Percentiles rank a stretch among this genome's conserved stretches.
Conservation (phyloP, 169 alveolate species). For the Plasmodium gaboni region DNA sequence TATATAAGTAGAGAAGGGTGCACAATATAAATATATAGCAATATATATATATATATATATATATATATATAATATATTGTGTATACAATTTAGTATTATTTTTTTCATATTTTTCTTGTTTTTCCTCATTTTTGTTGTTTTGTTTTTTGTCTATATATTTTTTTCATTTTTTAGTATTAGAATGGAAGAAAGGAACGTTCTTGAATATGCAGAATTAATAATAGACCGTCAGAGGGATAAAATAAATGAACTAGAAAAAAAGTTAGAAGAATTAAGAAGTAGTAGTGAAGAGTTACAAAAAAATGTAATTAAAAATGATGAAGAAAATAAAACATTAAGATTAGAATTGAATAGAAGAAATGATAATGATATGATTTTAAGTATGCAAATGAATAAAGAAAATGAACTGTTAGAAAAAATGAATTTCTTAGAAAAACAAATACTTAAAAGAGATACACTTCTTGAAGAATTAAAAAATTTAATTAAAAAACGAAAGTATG, state of each 20-base stretch:
- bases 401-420: conserved; percentile 69
- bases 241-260: conserved; percentile 69
- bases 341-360: conserved; percentile 69
- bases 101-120: conserved; percentile 21
- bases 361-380: conserved; percentile 45
- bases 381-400: conserved; percentile 67
- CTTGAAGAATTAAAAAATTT: conserved; percentile 73
- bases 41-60: conserved; percentile 6
- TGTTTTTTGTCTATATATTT: not conserved
- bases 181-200: conserved; percentile 73
- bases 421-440: conserved; percentile 60
- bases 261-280: conserved; percentile 44
- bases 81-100: not conserved
- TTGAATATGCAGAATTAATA: conserved; percentile 76
- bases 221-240: conserved; percentile 76
- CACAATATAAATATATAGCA: not conserved
- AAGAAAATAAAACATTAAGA: conserved; percentile 72
- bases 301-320: conserved; percentile 51
- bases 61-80: not conserved
- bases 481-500: conserved; percentile 69
- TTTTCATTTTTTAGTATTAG: not conserved
- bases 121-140: not conserved
- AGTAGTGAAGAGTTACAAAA: conserved; percentile 71
- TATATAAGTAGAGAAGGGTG: not conserved
- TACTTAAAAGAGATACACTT: conserved; percentile 74